Conservation (phyloP, 441 rosid genomes). For the Jatropha multifida region DNA sequence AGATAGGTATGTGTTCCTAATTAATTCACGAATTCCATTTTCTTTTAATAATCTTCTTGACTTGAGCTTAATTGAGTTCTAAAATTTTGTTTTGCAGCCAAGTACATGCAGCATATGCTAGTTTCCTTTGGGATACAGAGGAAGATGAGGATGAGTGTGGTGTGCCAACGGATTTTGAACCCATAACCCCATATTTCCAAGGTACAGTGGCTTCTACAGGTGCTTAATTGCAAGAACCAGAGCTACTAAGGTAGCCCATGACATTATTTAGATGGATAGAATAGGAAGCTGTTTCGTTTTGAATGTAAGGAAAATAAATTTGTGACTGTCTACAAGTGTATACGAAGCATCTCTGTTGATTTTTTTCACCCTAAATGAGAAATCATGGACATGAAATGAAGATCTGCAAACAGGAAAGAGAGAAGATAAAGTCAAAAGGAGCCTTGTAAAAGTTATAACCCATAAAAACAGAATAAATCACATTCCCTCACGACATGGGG, state of each 20-base stretch:
- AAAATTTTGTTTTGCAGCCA: conserved; percentile 23
- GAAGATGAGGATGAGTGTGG: conserved; percentile 37
- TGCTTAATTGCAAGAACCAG: conserved; percentile 10
- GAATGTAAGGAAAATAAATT: neutral
- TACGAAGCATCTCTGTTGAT: too few relatives aligned
- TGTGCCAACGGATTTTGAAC: conserved; percentile 7
- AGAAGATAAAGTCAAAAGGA: neutral
- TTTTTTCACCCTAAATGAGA: too few relatives aligned
- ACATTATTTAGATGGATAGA: neutral
- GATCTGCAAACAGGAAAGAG: neutral
- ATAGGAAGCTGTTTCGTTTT: neutral
- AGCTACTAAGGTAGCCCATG: neutral
- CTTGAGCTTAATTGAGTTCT: neutral
- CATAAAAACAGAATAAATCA: conserved; percentile 3
- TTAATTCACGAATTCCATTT: neutral
- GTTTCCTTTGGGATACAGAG: conserved; percentile 60
- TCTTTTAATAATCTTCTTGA: neutral
- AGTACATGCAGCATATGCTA: conserved; percentile 67
- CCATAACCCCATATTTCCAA: conserved; percentile 15
- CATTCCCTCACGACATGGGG: conserved; percentile 1
- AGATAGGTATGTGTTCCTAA: conserved; percentile 34
- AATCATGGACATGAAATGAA: neutral
- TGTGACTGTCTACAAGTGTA: neutral
- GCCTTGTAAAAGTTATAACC: conserved; percentile 1
- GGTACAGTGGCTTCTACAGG: conserved; percentile 29